A percentile compares a stretch with the other conserved stretches of the same genome.
phyloP scores from a whole-genome alignment of 2,329 filamentous ascomycete species.

The Trichoderma sp. region DNA sequence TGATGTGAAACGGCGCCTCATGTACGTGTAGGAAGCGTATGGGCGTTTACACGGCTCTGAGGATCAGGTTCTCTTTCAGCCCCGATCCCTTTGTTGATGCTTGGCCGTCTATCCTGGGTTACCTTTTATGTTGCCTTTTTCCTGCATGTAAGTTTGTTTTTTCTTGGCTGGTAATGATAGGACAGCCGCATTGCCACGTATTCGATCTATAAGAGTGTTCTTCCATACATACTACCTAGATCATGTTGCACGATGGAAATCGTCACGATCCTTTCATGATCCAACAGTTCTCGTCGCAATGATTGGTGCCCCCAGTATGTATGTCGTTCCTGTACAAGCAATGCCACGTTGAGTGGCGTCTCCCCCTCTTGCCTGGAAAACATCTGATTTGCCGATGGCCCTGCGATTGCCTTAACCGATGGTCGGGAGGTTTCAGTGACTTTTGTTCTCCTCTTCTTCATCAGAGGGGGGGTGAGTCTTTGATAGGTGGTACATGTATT shows the following conservation, averaged over 20 bases:
- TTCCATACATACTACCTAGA: no score
- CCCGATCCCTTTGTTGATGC: neutral
- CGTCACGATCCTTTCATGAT: no score
- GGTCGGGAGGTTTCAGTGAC: neutral
- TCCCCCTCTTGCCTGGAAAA: neutral
- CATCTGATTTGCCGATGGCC: conserved; percentile 6
- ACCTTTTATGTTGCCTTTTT: neutral
- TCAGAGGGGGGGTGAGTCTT: neutral
- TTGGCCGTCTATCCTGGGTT: neutral
- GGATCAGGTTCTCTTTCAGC: neutral
- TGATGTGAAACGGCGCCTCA: conserved; percentile 6
- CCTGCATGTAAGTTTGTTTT: neutral
- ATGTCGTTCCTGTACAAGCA: neutral
- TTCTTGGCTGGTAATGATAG: neutral
- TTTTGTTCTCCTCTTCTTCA: neutral
- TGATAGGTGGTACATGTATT: neutral
- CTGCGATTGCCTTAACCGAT: conserved; percentile 12
- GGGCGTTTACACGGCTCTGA: conserved; percentile 1
- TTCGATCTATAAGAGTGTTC: neutral
- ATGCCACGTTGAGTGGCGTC: conserved; percentile 15
- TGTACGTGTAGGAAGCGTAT: neutral
- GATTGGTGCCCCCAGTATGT: neutral
- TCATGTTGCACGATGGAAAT: no score
- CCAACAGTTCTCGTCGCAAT: neutral
- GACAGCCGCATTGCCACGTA: conserved; percentile 5